Base-by-base conservation (phyloP, 2,329 filamentous ascomycete species). In the Aspergillus ustus region DNA sequence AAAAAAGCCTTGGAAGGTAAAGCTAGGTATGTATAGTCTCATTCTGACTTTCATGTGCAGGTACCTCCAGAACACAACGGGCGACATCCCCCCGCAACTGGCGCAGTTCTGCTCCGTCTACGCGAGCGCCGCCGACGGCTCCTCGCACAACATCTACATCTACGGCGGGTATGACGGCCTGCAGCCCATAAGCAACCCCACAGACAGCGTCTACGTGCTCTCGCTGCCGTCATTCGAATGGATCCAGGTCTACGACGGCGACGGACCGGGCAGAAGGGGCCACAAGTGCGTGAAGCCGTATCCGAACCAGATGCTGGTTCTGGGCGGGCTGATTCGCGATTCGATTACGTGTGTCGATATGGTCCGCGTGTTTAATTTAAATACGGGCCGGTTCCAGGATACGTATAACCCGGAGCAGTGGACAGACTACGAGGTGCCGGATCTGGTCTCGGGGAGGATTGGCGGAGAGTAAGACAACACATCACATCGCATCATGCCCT, bases 91-190 rank as follows among this genome's bases (percentile, higher is more conserved):
- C 4, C 73, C 75, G 0, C 70, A 73, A 48, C 63, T 73, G 22
- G 73, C 76, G 2, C 66, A 75, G 54, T 80, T 80, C 62, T 81
- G 78, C 63, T 78, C 78, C 2, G 75, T 78, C 1, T 70, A 79
- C 17, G 78, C 77, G 0, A 67, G 70, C 20, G 75, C 78, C 2
- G 52, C 71, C 15, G 78, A 81, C 56, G 66, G 66, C 3, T 77
- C 75, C 7, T 80, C 77, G 0, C 77, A 82, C 55, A 83, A 83
- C 57, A 80, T 85, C 45, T 80, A 81, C 54, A 73, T 85, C 52
- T 84, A 84, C 59, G 83, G 83, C 19, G 83, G 83, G 7, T 73
- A 72, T 31, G 72, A 81, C 60, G 77, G 70, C 15, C 66, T 72
- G 11, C 61, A 70, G 9, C 65, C 64, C 19, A 75, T 71, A 0